Conservation (phyloP, 805 yeast genomes). For the Scheffersomyces lignosus region DNA sequence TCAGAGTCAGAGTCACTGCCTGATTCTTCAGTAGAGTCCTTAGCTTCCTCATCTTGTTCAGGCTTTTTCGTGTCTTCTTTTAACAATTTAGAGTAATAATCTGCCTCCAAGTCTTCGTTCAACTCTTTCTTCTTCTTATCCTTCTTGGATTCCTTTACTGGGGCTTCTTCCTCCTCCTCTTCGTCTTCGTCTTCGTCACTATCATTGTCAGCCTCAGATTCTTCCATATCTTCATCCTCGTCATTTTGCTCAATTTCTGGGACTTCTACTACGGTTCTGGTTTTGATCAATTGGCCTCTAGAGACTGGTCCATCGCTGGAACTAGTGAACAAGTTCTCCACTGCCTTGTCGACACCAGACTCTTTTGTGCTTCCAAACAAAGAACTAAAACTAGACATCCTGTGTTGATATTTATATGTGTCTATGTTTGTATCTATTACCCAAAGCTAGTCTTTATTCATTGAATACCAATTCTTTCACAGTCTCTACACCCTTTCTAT, state of each 20-base stretch:
- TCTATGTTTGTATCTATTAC: too few species aligned
- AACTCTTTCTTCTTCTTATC: conserved; percentile 29
- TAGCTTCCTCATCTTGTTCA: conserved; percentile 6
- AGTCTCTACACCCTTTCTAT: neutral
- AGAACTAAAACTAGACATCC: conserved; percentile 36
- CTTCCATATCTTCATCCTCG: conserved; percentile 16
- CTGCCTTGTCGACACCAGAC: conserved; percentile 24
- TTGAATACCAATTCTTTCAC: too few species aligned
- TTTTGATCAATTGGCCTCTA: conserved; percentile 25
- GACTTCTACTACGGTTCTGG: conserved; percentile 31
- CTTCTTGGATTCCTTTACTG: conserved; percentile 14
- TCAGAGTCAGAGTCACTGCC: conserved; percentile 9
- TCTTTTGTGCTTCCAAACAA: conserved; percentile 29
- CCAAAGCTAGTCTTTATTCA: too few species aligned
- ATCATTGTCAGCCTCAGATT: conserved; percentile 6
- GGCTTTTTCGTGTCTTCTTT: conserved; percentile 31
- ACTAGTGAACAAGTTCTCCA: conserved; percentile 30
- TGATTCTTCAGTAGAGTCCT: conserved; percentile 7
- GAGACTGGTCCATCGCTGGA: conserved; percentile 49
- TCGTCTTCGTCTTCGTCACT: conserved; percentile 11
- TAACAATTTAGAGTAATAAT: conserved; percentile 52
- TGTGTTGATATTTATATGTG: neutral
- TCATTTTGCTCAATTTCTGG: conserved; percentile 13
- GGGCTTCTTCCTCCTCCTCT: conserved; percentile 15
- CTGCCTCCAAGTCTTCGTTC: conserved; percentile 54